These are phyloP conservation scores for Asparagopsis taxiformis DNA, from an alignment of 31 red algal species.

Conservation along the genomic window DNA sequence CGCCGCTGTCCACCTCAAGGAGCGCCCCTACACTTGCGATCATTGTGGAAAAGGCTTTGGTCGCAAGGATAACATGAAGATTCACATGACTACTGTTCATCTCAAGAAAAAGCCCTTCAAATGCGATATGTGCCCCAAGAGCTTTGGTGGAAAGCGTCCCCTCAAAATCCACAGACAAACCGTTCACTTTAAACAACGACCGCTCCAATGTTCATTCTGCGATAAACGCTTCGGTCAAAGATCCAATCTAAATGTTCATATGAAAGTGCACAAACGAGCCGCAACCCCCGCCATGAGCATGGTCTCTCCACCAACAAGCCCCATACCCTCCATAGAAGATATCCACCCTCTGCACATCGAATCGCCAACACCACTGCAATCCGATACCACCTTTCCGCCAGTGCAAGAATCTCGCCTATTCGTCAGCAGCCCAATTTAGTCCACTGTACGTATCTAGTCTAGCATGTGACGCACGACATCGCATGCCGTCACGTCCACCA, in stretches of 20 bases:
- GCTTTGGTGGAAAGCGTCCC: conserved; percentile 59
- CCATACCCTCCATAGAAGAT: neutral
- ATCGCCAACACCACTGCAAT: too few species aligned
- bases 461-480: too few species aligned
- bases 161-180: conserved; percentile 53
- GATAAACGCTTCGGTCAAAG: conserved; percentile 34
- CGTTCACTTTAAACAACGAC: conserved; percentile 49
- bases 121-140: conserved; percentile 45
- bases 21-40: conserved; percentile 22
- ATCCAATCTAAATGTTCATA: conserved; percentile 26
- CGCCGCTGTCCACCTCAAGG: conserved; percentile 46
- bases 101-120: conserved; percentile 27
- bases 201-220: conserved; percentile 42
- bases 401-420: too few species aligned
- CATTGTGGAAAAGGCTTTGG: conserved; percentile 29
- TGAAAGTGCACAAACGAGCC: conserved; percentile 18
- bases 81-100: conserved; percentile 35
- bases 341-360: neutral
- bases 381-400: too few species aligned
- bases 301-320: neutral
- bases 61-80: conserved; percentile 34
- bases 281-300: neutral
- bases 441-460: too few species aligned
- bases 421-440: too few species aligned
- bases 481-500: too few species aligned